Percentiles rank a stretch among this genome's conserved stretches.
Evolutionary conservation across 257 asterid species (phyloP).

Genomic region (Nicotiana attenuata): DNA sequence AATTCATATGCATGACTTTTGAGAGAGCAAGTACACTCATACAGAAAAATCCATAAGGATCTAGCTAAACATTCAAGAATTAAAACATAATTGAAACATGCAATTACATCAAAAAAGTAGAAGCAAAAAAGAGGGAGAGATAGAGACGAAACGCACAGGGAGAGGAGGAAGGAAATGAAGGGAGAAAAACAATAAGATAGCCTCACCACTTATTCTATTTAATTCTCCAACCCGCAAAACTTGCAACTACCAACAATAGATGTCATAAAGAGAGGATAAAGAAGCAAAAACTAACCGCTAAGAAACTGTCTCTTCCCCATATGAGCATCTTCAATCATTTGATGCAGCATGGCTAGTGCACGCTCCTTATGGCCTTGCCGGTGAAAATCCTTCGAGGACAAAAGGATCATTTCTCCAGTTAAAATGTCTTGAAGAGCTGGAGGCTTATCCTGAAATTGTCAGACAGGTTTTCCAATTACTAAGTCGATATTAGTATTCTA

Average conservation of each 20-base stretch:
- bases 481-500: not conserved
- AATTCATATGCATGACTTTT: not conserved
- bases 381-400: conserved; percentile 55
- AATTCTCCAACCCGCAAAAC: not conserved
- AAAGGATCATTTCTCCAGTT: conserved; percentile 63
- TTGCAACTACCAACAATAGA: not conserved
- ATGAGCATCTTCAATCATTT: conserved; percentile 99
- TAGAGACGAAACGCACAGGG: not conserved
- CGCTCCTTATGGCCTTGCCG: conserved; percentile 90
- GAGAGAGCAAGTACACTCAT: not conserved
- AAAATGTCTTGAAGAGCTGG: conserved; percentile 79
- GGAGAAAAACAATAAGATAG: not conserved
- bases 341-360: conserved; percentile 91
- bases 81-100: not conserved
- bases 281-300: conserved; percentile 49
- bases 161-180: not conserved
- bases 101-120: not conserved
- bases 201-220: not conserved
- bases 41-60: not conserved
- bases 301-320: conserved; percentile 94
- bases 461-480: conserved; percentile 16
- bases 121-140: not conserved
- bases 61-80: not conserved
- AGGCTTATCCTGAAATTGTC: conserved; percentile 64
- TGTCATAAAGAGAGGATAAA: not conserved